Evolutionary conservation across 2,329 filamentous ascomycete genomes (phyloP), one percentile per base, ranked within the genome.

Genomic region (Calycina herbarum): DNA sequence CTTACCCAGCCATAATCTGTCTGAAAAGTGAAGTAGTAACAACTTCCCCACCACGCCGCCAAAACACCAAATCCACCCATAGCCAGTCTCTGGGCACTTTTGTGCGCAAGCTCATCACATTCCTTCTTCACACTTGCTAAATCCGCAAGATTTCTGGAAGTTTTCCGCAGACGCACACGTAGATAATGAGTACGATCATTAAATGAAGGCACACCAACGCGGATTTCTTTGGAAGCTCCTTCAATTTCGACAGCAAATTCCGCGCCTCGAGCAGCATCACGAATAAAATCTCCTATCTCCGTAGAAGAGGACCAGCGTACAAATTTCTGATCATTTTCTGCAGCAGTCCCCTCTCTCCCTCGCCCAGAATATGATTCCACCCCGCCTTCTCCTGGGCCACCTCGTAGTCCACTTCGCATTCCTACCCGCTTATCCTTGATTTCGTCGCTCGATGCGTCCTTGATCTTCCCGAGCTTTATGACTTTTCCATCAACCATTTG

Each of bases 271-370:
- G 93, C 92, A 0, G 94, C 93, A 75, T 97, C 94, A 8, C 93
- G 88, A 70, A 97, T 95, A 74, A 97, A 97, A 78, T 97, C 94
- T 10, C 94, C 94, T 38, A 97, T 90, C 76, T 97, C 94, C 0
- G 94, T 97, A 35, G 89, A 92, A 54, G 88, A 87, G 57, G 90
- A 93, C 94, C 94, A 97, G 35, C 93, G 88, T 2, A 97, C 92
- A 80, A 94, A 95, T 63, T 86, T 85, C 64, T 83, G 60, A 24
- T 72, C 62, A 1, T 61, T 59, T 2, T 59, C 24, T 0, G 64
- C 13, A 17, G 65, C 58, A 6, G 67, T 59, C 2, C 79, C 45
- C 72, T 91, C 87, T 57, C 84, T 88, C 2, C 90, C 90, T 0
- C 89, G 82, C 0, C 90, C 90, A 35, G 86, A 89, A 74, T 92